Evolutionary conservation across 805 yeast species (phyloP).

Genomic region (Ogataea glucozyma): DNA sequence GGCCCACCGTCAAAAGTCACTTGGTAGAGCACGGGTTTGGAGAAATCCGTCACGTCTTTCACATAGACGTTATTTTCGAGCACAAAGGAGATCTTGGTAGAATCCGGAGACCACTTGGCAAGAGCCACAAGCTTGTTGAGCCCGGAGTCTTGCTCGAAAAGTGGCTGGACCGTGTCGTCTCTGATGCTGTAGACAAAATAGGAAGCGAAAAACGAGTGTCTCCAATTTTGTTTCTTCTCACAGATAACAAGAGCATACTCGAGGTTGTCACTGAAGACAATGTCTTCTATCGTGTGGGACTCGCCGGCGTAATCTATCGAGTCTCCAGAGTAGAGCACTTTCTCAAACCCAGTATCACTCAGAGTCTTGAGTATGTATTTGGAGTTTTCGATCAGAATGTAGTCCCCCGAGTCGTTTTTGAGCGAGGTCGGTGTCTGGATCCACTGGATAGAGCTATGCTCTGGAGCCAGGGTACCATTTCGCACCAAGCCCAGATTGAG

Average conservation of each 20-base stretch:
- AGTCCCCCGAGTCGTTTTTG: conserved; percentile 64
- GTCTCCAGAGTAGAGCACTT: conserved; percentile 51
- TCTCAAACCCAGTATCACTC: conserved; percentile 44
- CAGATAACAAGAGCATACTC: conserved; percentile 59
- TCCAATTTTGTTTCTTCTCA: conserved; percentile 62
- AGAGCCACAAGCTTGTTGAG: conserved; percentile 39
- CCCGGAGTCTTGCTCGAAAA: conserved; percentile 21
- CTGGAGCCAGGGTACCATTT: conserved; percentile 57
- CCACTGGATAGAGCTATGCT: conserved; percentile 66
- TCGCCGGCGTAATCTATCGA: conserved; percentile 41
- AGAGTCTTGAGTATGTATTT: conserved; percentile 58
- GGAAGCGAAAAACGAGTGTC: conserved; percentile 67
- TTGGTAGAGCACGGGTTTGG: conserved; percentile 32
- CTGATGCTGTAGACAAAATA: conserved; percentile 62
- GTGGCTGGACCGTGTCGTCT: conserved; percentile 26
- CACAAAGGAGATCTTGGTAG: conserved; percentile 64
- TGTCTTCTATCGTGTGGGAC: conserved; percentile 48
- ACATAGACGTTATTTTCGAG: conserved; percentile 68
- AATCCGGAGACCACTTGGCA: conserved; percentile 76
- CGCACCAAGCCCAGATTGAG: conserved; percentile 48
- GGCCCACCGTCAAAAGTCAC: conserved; percentile 72
- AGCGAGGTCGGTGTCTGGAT: conserved; percentile 51
- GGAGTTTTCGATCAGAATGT: conserved; percentile 48
- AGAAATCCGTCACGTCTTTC: conserved; percentile 36
- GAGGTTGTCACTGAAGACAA: conserved; percentile 70